phyloP scores from a whole-genome alignment of 2,329 filamentous ascomycete species.

The Aspergillus alliaceus region DNA sequence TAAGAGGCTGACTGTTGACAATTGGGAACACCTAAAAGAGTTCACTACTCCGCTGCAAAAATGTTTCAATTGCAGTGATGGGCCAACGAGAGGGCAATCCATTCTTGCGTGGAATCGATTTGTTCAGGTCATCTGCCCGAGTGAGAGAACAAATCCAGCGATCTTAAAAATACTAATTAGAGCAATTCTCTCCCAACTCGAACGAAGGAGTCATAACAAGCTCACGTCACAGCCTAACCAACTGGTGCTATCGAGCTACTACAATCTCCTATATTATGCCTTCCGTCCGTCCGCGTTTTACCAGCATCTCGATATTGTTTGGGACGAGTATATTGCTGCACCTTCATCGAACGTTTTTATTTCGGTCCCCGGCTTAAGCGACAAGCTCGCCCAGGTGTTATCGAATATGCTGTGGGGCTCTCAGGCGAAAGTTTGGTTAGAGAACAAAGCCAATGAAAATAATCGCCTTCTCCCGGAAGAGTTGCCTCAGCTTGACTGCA shows the following conservation, averaged over 20 bases:
- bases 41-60: conserved; percentile 79
- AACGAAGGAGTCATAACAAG: conserved; percentile 60
- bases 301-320: conserved; percentile 70
- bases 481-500: conserved; percentile 77
- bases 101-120: conserved; percentile 85
- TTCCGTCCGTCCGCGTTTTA: conserved; percentile 69
- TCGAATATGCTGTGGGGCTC: conserved; percentile 62
- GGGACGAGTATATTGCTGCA: conserved; percentile 71
- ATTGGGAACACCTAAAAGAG: conserved; percentile 70
- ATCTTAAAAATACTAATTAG: conserved; percentile 66
- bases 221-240: conserved; percentile 49
- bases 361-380: conserved; percentile 51
- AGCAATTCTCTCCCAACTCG: conserved; percentile 68
- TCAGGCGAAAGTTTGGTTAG: conserved; percentile 66
- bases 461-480: conserved; percentile 66
- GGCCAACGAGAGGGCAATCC: conserved; percentile 69
- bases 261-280: conserved; percentile 79
- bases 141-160: conserved; percentile 55
- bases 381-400: conserved; percentile 68
- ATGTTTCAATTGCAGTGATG: conserved; percentile 79
- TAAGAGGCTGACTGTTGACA: conserved; percentile 57
- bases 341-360: conserved; percentile 62
- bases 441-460: conserved; percentile 67
- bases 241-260: conserved; percentile 69
- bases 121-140: conserved; percentile 69